These are phyloP conservation scores for Stylosanthes scabra DNA, from an alignment of 331 rosid species.

Conservation along the genomic window DNA sequence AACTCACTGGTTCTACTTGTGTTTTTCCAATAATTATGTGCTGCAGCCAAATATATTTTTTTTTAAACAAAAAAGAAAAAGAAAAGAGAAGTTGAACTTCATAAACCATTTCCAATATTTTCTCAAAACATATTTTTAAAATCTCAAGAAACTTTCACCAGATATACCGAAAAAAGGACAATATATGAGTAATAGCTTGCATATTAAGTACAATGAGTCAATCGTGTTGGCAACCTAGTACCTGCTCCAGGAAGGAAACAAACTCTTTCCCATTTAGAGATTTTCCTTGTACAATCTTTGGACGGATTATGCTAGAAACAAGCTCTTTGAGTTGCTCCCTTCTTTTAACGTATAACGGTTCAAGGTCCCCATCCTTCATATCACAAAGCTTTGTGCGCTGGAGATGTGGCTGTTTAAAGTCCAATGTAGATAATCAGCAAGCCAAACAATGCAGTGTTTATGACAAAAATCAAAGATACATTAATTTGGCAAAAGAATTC, in stretches of 20 bases:
- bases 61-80: too few relatives aligned
- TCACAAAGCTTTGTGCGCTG: conserved; percentile 97
- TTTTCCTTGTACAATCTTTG: conserved; percentile 92
- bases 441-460: conserved; percentile 18
- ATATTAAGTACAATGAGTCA: not conserved
- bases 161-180: not conserved
- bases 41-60: not conserved
- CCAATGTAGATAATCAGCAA: conserved; percentile 37
- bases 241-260: conserved; percentile 90
- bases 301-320: conserved; percentile 80
- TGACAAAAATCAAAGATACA: conserved; percentile 9
- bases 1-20: conserved; percentile 1
- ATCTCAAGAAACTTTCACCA: not conserved
- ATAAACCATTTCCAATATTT: not conserved
- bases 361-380: conserved; percentile 89
- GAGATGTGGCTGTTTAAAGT: conserved; percentile 85
- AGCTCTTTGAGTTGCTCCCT: conserved; percentile 85
- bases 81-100: not conserved
- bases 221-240: conserved; percentile 37
- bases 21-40: not conserved
- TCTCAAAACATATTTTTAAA: not conserved
- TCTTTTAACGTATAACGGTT: conserved; percentile 69
- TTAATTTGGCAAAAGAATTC: not conserved
- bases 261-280: conserved; percentile 84
- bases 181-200: not conserved